Base-by-base conservation (phyloP, 306 rosid species). In the Vigna mungo region DNA sequence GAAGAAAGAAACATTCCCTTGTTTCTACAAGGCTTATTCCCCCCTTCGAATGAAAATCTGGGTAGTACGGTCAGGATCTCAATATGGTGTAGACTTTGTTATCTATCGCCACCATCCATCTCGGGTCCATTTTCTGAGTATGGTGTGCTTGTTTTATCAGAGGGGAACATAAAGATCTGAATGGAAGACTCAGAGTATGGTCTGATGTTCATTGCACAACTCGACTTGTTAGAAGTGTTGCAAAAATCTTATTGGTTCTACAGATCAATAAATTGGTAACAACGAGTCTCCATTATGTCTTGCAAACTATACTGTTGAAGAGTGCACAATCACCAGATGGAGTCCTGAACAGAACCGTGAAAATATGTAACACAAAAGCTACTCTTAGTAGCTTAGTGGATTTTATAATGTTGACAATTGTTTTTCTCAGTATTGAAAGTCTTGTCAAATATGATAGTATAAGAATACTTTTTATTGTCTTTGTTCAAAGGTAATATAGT, bases 71-170 rank as follows among this genome's bases (percentile, higher is more conserved):
- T 82, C 94, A 2, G 97, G 96, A 46, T 80, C 81, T 78, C 87
- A 86, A 72, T 92, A 87, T 27, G 93, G 96, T 49, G 97, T 75
- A 14, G 97, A 90, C 80, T 90, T 89, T 39, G 86, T 87, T 39
- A 90, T 90, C n/a, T 89, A 90, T 79, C 89, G 94, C 16, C 91
- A 90, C 71, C 96, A 87, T 78, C 97, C 94, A 2, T 75, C 86
- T 71, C 87, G 88, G 48, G 90, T 90, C 32, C 97, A 90, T 77
- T 89, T n/a, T n/a, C 97, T 21, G 96, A 90, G 82, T 92, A 66
- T 49, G 92, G 89, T n/a, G 92, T 92, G 69, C 88, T 92, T 59
- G 92, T 92, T 74, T 73, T 83, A 69, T 83, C 87, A 2, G 89
- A 78, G 87, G 75, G 37, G 81, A 59, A 21, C 72, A 68, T 36